Evolutionary conservation across 1,284 basidiomycete species (phyloP).

Genomic region (Stygiomarasmius scandens): DNA sequence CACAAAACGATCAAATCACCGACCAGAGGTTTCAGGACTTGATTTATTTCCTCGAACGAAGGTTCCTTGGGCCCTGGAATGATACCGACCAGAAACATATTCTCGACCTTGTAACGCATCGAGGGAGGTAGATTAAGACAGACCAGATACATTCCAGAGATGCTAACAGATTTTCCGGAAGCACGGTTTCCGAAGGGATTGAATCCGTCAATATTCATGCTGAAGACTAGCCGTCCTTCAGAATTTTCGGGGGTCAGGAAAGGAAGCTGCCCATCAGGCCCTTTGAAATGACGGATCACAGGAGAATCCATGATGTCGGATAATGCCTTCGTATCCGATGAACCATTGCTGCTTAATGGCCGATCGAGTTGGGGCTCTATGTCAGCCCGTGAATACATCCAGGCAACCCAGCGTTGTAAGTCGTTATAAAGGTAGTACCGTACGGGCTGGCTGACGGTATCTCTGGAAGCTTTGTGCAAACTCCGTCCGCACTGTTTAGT

Average conservation of each 20-base stretch:
- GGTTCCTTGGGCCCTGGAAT: constrained; percentile 37
- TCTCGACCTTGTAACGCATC: constrained; percentile 33
- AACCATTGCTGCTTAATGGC: too few relatives aligned
- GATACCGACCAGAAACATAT: constrained; percentile 38
- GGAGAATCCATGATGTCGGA: too few relatives aligned
- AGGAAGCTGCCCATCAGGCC: too few relatives aligned
- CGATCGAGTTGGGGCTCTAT: background rate
- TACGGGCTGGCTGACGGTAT: too few relatives aligned
- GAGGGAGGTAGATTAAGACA: constrained; percentile 38
- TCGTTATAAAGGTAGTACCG: constrained; percentile 14
- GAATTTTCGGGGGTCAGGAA: too few relatives aligned
- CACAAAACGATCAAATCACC: constrained; percentile 51
- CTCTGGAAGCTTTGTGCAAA: too few relatives aligned
- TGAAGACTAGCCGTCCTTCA: constrained; percentile 29
- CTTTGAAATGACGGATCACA: constrained; percentile 23
- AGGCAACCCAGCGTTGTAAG: constrained; percentile 15
- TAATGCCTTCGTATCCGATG: too few relatives aligned
- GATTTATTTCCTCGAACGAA: constrained; percentile 29
- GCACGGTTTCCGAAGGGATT: constrained; percentile 30
- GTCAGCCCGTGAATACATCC: too few relatives aligned
- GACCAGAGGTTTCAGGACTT: constrained; percentile 31
- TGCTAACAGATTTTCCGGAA: constrained; percentile 28
- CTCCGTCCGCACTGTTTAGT: too few relatives aligned
- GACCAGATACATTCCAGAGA: constrained; percentile 32
- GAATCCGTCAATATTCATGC: constrained; percentile 33